Conservation (phyloP, 805 yeast species). For the Diddensiella caesifluorescens region DNA sequence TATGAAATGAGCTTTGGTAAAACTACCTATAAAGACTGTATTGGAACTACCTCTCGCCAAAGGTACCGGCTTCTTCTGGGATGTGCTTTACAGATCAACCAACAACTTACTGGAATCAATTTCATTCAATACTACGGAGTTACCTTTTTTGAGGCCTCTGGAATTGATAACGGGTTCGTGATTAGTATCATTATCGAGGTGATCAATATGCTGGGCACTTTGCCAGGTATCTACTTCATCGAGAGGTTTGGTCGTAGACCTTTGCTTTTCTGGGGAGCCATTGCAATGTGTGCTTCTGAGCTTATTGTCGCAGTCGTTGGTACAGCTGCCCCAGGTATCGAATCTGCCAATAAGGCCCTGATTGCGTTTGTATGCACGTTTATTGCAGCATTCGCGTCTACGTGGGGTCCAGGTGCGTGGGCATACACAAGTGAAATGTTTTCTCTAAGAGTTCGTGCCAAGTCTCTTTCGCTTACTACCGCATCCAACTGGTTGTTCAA, state of each 20-base stretch:
- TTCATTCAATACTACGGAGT: constrained; percentile 44
- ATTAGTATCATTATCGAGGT: constrained; percentile 48
- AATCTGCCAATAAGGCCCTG: constrained; percentile 3
- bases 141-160: constrained; percentile 43
- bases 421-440: constrained; percentile 8
- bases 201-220: constrained; percentile 45
- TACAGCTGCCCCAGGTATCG: constrained; percentile 22
- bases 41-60: constrained; percentile 10
- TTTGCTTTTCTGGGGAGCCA: constrained; percentile 44
- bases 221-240: constrained; percentile 44
- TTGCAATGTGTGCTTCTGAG: constrained; percentile 40
- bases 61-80: constrained; percentile 31
- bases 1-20: constrained; percentile 29
- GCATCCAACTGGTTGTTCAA: constrained; percentile 8
- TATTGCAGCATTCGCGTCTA: not conserved
- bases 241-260: constrained; percentile 57
- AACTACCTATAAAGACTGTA: constrained; percentile 28
- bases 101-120: constrained; percentile 15
- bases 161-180: constrained; percentile 41
- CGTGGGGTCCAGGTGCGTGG: constrained; percentile 11
- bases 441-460: constrained; percentile 7
- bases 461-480: constrained; percentile 3
- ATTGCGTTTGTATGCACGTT: constrained; percentile 6
- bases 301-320: constrained; percentile 49
- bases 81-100: constrained; percentile 28